phyloP scores from a whole-genome alignment of 2,329 filamentous ascomycete species.

The Hypoxylon sp. region DNA sequence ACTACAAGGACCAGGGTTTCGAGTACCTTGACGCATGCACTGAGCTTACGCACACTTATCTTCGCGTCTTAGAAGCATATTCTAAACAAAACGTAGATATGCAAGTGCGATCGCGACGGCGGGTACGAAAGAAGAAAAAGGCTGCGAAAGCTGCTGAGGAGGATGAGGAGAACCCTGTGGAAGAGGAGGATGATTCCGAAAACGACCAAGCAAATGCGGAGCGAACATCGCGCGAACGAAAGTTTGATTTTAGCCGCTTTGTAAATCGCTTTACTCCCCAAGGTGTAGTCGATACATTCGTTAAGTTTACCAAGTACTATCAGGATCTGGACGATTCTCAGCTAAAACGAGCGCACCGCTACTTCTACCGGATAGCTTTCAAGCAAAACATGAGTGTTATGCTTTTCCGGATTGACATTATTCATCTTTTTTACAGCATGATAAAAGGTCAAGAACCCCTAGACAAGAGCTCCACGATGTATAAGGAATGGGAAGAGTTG shows the following conservation, averaged over 20 bases:
- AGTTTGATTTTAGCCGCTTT: constrained; percentile 93
- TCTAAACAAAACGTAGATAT: constrained; percentile 95
- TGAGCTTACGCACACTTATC: constrained; percentile 90
- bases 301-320: constrained; percentile 84
- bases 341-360: constrained; percentile 91
- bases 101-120: constrained; percentile 87
- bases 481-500: constrained; percentile 92
- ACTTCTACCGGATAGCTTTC: constrained; percentile 93
- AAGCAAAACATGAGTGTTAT: constrained; percentile 93
- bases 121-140: constrained; percentile 81
- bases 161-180: constrained; percentile 65
- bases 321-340: constrained; percentile 83
- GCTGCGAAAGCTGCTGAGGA: constrained; percentile 64
- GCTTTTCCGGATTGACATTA: constrained; percentile 91
- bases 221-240: constrained; percentile 82
- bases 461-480: constrained; percentile 75
- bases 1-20: constrained; percentile 95
- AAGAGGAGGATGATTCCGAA: constrained; percentile 77
- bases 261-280: constrained; percentile 85
- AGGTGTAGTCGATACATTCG: constrained; percentile 89
- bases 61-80: constrained; percentile 92
- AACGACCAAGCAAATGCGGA: constrained; percentile 81
- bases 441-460: constrained; percentile 89
- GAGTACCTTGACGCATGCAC: constrained; percentile 94
- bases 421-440: constrained; percentile 89